phyloP scores from a whole-genome alignment of 768 basidiomycete species.

The Rhodocollybia butyracea region DNA sequence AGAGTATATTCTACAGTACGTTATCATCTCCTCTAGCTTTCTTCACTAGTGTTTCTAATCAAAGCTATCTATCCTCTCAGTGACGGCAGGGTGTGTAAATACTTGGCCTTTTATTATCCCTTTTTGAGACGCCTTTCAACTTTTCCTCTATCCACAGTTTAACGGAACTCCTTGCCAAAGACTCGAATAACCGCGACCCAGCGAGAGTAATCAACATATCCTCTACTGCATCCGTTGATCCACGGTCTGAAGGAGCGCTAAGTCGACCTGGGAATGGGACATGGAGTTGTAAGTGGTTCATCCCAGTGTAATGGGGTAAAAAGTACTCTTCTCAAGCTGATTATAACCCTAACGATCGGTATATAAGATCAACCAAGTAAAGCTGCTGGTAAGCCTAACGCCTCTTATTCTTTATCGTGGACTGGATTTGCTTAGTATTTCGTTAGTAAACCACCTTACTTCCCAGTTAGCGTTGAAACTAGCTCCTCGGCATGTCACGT shows the following conservation, averaged over 20 bases:
- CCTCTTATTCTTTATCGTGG: not conserved
- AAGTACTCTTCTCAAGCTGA: not conserved
- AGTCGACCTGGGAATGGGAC: slow-evolving; percentile 59
- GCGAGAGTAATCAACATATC: slow-evolving; percentile 83
- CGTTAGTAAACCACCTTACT: slow-evolving; percentile 75
- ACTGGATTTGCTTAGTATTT: not conserved
- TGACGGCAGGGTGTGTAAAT: slow-evolving; percentile 41
- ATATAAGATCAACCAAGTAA: slow-evolving; percentile 73
- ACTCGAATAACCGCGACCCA: slow-evolving; percentile 59
- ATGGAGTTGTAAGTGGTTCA: slow-evolving; percentile 79
- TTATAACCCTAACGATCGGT: not conserved
- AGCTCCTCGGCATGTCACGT: slow-evolving; percentile 60
- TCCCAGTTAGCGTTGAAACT: slow-evolving; percentile 68
- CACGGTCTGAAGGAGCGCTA: slow-evolving; percentile 47
- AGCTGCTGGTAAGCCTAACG: slow-evolving; percentile 56
- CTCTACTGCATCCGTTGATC: slow-evolving; percentile 57
- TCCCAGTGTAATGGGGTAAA: too few relatives aligned
- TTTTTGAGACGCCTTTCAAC: slow-evolving; percentile 34
- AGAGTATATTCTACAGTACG: slow-evolving; percentile 79
- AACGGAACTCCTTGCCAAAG: slow-evolving; percentile 63
- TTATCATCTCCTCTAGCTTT: slow-evolving; percentile 3
- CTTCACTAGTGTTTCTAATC: not conserved
- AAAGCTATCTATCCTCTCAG: slow-evolving; percentile 21
- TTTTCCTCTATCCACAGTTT: slow-evolving; percentile 25
- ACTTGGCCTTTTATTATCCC: not conserved